Evolutionary conservation across 805 yeast genomes (phyloP).

Genomic region (Candida gorgasii): DNA sequence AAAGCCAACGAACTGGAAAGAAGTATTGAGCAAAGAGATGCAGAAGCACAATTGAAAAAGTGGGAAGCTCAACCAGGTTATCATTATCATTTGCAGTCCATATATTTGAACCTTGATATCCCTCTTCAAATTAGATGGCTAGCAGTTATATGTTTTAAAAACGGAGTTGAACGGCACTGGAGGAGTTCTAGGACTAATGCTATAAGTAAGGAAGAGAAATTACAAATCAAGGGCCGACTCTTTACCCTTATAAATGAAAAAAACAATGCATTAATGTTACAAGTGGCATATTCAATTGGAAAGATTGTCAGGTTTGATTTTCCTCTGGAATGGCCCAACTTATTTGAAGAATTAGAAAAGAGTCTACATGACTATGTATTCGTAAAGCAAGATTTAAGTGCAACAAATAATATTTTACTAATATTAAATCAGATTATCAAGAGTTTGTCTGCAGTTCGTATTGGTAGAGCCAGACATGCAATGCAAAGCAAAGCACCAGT

Average conservation of each 20-base stretch:
- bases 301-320: conserved; percentile 81
- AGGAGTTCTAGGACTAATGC: conserved; percentile 59
- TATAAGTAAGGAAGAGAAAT: conserved; percentile 65
- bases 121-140: conserved; percentile 79
- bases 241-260: conserved; percentile 66
- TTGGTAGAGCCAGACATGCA: conserved; percentile 79
- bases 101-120: conserved; percentile 57
- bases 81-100: conserved; percentile 54
- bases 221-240: conserved; percentile 55
- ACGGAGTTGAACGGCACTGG: conserved; percentile 87
- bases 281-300: conserved; percentile 82
- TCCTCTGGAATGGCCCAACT: conserved; percentile 81
- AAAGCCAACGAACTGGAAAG: conserved; percentile 44
- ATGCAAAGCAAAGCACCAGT: conserved; percentile 71
- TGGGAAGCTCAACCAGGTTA: conserved; percentile 72
- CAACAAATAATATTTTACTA: conserved; percentile 61
- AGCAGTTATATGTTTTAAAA: conserved; percentile 83
- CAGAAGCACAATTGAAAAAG: conserved; percentile 65
- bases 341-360: conserved; percentile 64
- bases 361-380: conserved; percentile 46
- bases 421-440: conserved; percentile 80
- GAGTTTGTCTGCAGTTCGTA: conserved; percentile 68
- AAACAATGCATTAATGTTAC: conserved; percentile 72
- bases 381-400: conserved; percentile 45
- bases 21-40: conserved; percentile 54